phyloP scores from a whole-genome alignment of 2,329 filamentous ascomycete species.

The Colletotrichum scovillei region DNA sequence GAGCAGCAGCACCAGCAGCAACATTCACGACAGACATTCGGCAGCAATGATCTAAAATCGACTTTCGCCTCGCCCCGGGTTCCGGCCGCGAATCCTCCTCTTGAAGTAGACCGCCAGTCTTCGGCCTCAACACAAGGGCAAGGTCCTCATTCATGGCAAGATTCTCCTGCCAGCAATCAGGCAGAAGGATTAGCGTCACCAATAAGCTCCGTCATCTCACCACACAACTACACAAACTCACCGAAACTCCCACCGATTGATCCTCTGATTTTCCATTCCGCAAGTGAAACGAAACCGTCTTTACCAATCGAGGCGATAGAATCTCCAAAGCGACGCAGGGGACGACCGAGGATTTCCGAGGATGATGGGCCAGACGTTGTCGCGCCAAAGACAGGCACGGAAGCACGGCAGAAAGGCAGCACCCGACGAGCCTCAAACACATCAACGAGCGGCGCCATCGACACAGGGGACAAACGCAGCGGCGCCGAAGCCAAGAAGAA shows the following conservation, averaged over 20 bases:
- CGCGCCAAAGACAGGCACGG: neutral
- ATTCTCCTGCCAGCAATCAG: slow-evolving; percentile 6
- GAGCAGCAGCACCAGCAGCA: slow-evolving; percentile 11
- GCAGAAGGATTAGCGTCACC: neutral
- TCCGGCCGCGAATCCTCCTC: neutral
- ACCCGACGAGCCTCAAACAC: slow-evolving; percentile 16
- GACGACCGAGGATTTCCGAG: slow-evolving; percentile 21
- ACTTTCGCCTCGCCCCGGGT: neutral
- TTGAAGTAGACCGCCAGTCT: neutral
- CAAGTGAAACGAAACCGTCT: neutral
- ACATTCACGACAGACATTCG: neutral
- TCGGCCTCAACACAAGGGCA: neutral
- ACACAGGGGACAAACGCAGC: neutral
- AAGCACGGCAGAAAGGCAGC: neutral
- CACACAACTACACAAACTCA: neutral
- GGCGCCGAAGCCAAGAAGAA: slow-evolving; percentile 25
- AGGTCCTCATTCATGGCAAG: slow-evolving; percentile 5
- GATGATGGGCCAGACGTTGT: neutral
- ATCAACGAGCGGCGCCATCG: slow-evolving; percentile 19
- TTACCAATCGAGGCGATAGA: neutral
- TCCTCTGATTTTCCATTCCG: neutral
- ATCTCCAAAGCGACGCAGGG: slow-evolving; percentile 1
- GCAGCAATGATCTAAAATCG: neutral
- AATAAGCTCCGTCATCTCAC: slow-evolving; percentile 8
- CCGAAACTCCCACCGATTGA: neutral